Base-by-base conservation (phyloP, 192 early-diverging fungal species). In the Geosiphon pyriformis region DNA sequence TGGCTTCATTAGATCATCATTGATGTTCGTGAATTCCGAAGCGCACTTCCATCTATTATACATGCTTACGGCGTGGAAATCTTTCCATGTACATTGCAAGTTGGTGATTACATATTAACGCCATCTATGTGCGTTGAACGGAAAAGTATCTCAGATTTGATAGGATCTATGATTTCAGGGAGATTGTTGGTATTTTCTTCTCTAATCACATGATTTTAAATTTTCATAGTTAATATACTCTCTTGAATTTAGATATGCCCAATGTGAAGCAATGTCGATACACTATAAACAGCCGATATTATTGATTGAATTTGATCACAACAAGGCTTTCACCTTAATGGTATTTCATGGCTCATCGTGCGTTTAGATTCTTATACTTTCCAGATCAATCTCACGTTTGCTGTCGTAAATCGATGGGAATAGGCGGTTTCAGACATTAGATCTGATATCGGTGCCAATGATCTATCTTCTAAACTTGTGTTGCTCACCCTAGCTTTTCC, bases 61-160 rank as follows among this genome's bases (percentile, higher is more conserved):
- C 92, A 96, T 65, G 82, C 87, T 22, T 81, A 83, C 20, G 84
- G 91, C 10, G 83, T 95, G 68, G 72, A 78, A 11, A 74, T 98
- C 6, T 67, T 83, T 18, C 91, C 94, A 18, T 88, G 87, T 67
- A 98, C 95, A 0, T 74, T 98, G 4, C 84, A 86, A 69, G 87
- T 98, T 0, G 96, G 95, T 46, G 96, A 98, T 76, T 98, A 98
- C 70, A 83, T 98, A 10, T 75, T 98, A 12, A 86, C 87, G 35
- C 88, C 93, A 27, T 74, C 79, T 3, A 86, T 98, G 35, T 94
- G 87, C 30, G 89, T 98, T 7, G 96, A 98, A 72, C 80, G 96
- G 61, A 98, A 98, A 76, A 90, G 88, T 33, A 80, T 96, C 27
- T 79, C 88, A 1, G 96, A 98, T 82, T 80, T 97, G 31, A 85